Evolutionary conservation across 345 rosid genomes (phyloP), one percentile per base, ranked within the genome.

Genomic region (Angophora floribunda): DNA sequence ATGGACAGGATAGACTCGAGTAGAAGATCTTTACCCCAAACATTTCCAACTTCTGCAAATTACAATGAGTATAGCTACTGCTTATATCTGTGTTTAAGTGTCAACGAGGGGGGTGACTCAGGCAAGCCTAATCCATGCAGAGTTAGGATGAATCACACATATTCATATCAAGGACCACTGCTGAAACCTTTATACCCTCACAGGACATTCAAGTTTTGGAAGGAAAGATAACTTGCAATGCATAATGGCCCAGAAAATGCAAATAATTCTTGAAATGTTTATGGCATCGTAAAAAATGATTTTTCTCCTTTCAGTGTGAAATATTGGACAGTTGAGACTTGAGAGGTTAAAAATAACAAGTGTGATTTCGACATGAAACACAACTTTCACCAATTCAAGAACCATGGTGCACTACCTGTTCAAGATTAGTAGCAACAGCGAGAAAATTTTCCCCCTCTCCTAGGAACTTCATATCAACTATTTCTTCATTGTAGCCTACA

Each of bases 351-450:
- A 59, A 36, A 75, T 5, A 75, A 19, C 28, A 19, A 75, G 28
- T 7, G 3, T 75, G 26, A 41, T 75, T 36, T 75, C 3, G 4
- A 41, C 49, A 11, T 75, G 28, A 75, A 36, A 75, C 19, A 75
- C 49, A 75, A 11, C 84, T 75, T 75, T 75, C 84, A 41, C 49
- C 24, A 2, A 1, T 41, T 75, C 49, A 75, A 75, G 84, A 75
- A 75, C 49, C 84, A 75, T 12, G 4, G 84, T 41, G 84, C 52
- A 85, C 91, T 93, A 95, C 98, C 94, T 97, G 97, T 92, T 98
- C 99, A 51, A 95, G 93, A 95, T 97, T 97, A 86, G 99, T 97
- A 65, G 99, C 99, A 92, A 96, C 97, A 90, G 97, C 99, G 19
- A 98, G 97, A 92, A 90, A 94, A 28, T 94, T 93, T 90, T 98